Evolutionary conservation across 192 early-diverging fungal genomes (phyloP), one percentile per base, ranked within the genome.

Genomic region (Entomortierella beljakovae): DNA sequence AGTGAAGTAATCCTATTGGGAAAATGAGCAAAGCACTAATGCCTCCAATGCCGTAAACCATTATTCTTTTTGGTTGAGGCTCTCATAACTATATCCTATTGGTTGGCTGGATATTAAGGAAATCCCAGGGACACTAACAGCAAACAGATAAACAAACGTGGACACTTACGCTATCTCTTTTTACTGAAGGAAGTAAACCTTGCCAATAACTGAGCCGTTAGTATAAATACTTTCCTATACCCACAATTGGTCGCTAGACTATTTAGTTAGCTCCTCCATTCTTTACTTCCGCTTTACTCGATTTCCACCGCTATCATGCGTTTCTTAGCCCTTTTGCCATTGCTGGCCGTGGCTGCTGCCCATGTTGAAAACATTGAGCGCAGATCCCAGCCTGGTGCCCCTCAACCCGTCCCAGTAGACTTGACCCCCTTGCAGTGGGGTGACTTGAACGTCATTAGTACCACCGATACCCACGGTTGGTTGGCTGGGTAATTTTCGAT

Each of bases 371-470:
- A 65, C 20, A 6, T 74, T 38, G 59, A 79, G 54, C 62, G 26
- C 40, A 51, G 70, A 82, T 87, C 91, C 38, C 88, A 92, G 63
- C 65, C 75, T n/a, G 92, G 92, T 60, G 70, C 90, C 34, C 85
- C 92, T 11, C 92, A 93, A 60, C 84, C 92, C 40, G 90, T 89
- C 4, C 81, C 94, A 31, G 84, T 91, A 15, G 93, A 95, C 81
- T 74, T 95, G n/a, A 32, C 57, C n/a, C 80, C 84, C 25, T 57
- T 88, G 13, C 48, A 70, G 32, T 88, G 87, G 87, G 81, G 83
- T 35, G 87, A 86, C 46, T 63, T 83, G 56, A 88, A 88, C 51
- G 80, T 88, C 75, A 71, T 88, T 52, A 57, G 61, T 22, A 84
- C 85, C 33, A 84, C 82, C 29, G 71, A 74, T 37, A 74, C 71